Evolutionary conservation across 257 asterid genomes (phyloP), one percentile per base, ranked within the genome.

Genomic region (Rehmannia glutinosa): DNA sequence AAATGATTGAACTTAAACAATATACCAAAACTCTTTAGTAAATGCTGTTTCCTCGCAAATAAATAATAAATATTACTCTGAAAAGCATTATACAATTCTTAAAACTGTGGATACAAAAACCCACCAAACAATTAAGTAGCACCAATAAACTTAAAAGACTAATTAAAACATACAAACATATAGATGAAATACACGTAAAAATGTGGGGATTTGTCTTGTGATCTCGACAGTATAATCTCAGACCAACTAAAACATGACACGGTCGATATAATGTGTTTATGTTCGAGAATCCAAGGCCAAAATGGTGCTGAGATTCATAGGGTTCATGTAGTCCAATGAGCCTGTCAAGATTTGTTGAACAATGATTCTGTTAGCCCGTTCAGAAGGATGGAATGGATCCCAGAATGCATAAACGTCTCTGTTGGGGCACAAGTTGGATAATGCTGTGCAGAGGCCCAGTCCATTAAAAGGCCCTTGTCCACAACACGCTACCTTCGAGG

Each of bases 331-430:
- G 63, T 80, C 68, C 0, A 43, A 3, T 3, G 89, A 75, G 25
- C 95, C 95, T 15, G 79, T 80, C 24, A 77, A 12, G 66, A 87
- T 75, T 28, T 81, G 83, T 10, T 63, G 64, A 51, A 84, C 89
- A 15, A 87, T 84, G 10, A 74, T 8, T 57, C 64, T 79, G 67
- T 84, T 87, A 0, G 95, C 95, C 62, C 73, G 80, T 36, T 87
- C 91, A 1, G 95, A 72, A 0, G 95, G 95, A 43, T 87, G 91
- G 55, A 87, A 87, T 11, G 86, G 79, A 62, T 87, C 95, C 95
- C 95, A 87, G 51, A 82, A 87, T 0, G 87, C 95, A 15, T 84
- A 83, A 2, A 53, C 30, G 0, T 87, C 86, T 77, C 95, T 80
- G 72, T 87, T 81, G 2, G 91, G 78, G 35, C 95, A 87, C 50